Conservation (phyloP, 2,329 filamentous ascomycete genomes). For the Achaetomium macrosporum region DNA sequence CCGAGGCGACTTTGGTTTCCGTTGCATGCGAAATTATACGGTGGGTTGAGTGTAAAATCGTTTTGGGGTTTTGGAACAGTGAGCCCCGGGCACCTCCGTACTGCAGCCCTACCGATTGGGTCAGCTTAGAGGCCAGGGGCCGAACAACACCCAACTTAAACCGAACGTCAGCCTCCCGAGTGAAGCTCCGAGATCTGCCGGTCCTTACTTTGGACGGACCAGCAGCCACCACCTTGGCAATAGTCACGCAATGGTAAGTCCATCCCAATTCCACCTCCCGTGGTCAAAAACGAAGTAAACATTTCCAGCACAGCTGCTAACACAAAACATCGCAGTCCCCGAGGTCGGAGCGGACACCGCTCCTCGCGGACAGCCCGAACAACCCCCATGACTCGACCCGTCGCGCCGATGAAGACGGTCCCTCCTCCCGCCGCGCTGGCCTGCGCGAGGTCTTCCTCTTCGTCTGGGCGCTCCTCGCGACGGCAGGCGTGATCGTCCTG, state of each 20-base stretch:
- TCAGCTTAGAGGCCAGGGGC: neutral
- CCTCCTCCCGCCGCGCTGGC: slow-evolving; percentile 34
- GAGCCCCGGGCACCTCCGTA: neutral
- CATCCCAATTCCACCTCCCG: neutral
- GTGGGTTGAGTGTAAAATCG: too few relatives aligned
- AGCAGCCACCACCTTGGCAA: neutral
- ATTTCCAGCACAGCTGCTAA: neutral
- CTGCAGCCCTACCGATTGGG: neutral
- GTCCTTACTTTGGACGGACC: neutral
- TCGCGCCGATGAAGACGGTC: slow-evolving; percentile 30
- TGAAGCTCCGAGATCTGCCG: neutral
- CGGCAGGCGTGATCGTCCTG: slow-evolving; percentile 69
- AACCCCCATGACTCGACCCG: slow-evolving; percentile 29
- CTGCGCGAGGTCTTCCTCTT: slow-evolving; percentile 70
- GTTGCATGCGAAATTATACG: too few relatives aligned
- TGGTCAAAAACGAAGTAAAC: neutral
- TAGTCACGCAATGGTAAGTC: slow-evolving; percentile 14
- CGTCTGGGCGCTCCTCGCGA: slow-evolving; percentile 76
- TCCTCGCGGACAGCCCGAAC: slow-evolving; percentile 32
- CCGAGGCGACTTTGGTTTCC: too few relatives aligned
- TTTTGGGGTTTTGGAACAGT: too few relatives aligned
- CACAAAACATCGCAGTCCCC: slow-evolving; percentile 20
- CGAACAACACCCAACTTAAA: slow-evolving; percentile 13
- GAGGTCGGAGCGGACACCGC: slow-evolving; percentile 39
- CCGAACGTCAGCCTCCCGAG: slow-evolving; percentile 9